Percentiles rank a stretch among this genome's conserved stretches.
Conservation (phyloP, 768 basidiomycete genomes). For the Phaeolepiota aurea region DNA sequence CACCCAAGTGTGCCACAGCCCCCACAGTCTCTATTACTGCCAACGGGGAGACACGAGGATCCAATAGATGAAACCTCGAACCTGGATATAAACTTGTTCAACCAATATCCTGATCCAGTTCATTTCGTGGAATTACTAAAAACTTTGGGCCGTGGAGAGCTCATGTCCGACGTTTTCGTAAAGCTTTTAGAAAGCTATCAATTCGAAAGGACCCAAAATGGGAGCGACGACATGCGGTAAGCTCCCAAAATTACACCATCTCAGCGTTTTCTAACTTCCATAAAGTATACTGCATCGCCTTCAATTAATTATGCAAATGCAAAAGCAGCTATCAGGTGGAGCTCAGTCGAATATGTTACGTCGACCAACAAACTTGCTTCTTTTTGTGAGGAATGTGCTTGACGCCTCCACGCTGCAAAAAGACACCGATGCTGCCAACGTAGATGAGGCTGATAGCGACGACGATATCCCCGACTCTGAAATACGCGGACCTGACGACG, state of each 20-base stretch:
- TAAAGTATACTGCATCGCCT: constrained; percentile 62
- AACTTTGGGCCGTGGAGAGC: constrained; percentile 55
- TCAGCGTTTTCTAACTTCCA: background rate
- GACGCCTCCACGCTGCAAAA: constrained; percentile 27
- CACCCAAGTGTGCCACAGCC: too few relatives aligned
- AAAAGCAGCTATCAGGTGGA: constrained; percentile 52
- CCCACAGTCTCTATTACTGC: too few relatives aligned
- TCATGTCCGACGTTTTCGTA: constrained; percentile 69
- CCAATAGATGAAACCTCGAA: constrained; percentile 34
- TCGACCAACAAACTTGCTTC: constrained; percentile 68
- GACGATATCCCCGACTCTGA: constrained; percentile 40
- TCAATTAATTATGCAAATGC: constrained; percentile 79
- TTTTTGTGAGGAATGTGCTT: constrained; percentile 76
- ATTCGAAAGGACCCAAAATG: constrained; percentile 24
- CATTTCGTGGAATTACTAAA: constrained; percentile 64
- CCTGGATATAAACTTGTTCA: constrained; percentile 48
- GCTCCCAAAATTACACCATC: constrained; percentile 4
- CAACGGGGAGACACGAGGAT: constrained; percentile 36
- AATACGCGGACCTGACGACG: constrained; percentile 37
- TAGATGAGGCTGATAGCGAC: constrained; percentile 50
- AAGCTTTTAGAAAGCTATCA: constrained; percentile 65
- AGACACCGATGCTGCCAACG: constrained; percentile 3
- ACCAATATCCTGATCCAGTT: constrained; percentile 68
- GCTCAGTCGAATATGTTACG: constrained; percentile 47
- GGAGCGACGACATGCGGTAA: constrained; percentile 47